Conservation (phyloP, 768 basidiomycete species). For the Termitomyces sp. region DNA sequence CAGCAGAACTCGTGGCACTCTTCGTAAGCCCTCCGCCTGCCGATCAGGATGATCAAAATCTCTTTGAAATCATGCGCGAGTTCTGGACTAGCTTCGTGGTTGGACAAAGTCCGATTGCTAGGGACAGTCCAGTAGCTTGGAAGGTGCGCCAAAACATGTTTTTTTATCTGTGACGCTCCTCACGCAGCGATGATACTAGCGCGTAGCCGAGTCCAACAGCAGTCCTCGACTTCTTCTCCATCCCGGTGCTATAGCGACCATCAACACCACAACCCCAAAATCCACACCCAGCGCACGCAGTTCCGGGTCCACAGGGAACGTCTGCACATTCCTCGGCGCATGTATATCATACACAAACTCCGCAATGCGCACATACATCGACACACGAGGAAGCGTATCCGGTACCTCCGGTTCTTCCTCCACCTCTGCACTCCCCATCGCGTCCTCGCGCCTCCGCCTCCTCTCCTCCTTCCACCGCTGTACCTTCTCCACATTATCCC, state of each 20-base stretch:
- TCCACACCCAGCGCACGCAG: constrained; percentile 72
- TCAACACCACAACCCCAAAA: constrained; percentile 81
- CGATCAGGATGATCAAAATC: constrained; percentile 25
- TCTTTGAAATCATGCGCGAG: constrained; percentile 37
- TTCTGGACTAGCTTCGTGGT: constrained; percentile 41
- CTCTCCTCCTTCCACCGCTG: constrained; percentile 51
- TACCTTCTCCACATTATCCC: constrained; percentile 65
- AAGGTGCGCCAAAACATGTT: constrained; percentile 23
- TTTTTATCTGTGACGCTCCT: not conserved
- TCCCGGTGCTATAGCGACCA: constrained; percentile 30
- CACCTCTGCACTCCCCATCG: constrained; percentile 27
- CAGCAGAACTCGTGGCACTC: constrained; percentile 36
- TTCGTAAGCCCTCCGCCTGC: constrained; percentile 26
- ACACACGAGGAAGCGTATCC: constrained; percentile 41
- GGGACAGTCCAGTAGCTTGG: constrained; percentile 23
- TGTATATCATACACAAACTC: constrained; percentile 65
- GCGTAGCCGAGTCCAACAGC: constrained; percentile 18
- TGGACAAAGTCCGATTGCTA: constrained; percentile 26
- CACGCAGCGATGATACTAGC: constrained; percentile 9
- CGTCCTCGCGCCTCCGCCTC: constrained; percentile 32
- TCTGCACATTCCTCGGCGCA: constrained; percentile 65
- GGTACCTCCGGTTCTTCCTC: constrained; percentile 44
- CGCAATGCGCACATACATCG: constrained; percentile 63
- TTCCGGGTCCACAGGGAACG: constrained; percentile 70
- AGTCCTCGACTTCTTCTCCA: constrained; percentile 32